Base-by-base conservation (phyloP, 2,329 filamentous ascomycete species). In the Xylaria sp. region DNA sequence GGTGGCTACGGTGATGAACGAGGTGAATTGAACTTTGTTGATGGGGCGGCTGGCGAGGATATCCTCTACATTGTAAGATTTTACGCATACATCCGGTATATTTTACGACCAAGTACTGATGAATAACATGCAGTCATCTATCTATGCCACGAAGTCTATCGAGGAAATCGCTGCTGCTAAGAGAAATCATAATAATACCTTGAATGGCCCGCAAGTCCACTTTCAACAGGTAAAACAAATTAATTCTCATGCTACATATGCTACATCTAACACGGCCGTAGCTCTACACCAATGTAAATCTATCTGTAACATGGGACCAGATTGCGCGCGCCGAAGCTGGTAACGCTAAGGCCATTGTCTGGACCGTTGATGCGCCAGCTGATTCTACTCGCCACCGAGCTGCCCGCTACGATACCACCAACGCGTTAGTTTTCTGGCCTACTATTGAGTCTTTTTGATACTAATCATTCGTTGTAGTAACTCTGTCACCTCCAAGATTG, bases 1-100 rank as follows among this genome's bases (percentile, higher is more conserved):
- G 78, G 73, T 19, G 76, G 71, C 12, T 78, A 78, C 51, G 78
- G 74, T 1, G 69, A 80, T 54, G 70, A 42, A 2, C 58, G 75
- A 5, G 78, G 65, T 21, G 79, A 82, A 68, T 61, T 74, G 19
- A 78, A 78, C 28, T 71, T 82, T 15, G 75, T 78, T 12, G 74
- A 78, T 65, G 77, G 75, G 40, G 78, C 80, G 6, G 78, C 72
- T 5, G 69, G 70, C 4, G 77, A 74, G 9, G 69, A 78, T 40
- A 78, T 81, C 43, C 67, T 81, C 2, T 81, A 82, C 64, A 78
- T 80, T 43, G 71, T 72, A 31, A 31, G 28, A 31, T 9, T 5
- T 5, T 4, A 31, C 9, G 9, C 28, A 31, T 31, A 31, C 63
- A 42, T 57, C 9, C n/a, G 12, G 9, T 19, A 7, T n/a, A 43